phyloP scores from a whole-genome alignment of 2,329 filamentous ascomycete genomes.

The Xylaria hypoxylon region DNA sequence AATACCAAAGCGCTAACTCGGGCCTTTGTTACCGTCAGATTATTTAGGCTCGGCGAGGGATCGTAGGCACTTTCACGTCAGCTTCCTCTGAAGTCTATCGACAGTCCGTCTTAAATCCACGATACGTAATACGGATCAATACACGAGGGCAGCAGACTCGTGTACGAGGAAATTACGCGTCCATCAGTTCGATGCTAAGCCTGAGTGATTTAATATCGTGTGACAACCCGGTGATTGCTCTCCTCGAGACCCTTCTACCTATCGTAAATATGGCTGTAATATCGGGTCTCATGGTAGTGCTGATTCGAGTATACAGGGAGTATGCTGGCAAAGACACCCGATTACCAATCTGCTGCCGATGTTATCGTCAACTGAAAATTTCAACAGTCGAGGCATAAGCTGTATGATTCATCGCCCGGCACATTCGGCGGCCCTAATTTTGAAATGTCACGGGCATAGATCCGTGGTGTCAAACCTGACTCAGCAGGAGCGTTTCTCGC shows the following conservation, averaged over 20 bases:
- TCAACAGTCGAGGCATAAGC: neutral
- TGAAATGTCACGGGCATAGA: neutral
- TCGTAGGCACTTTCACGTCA: neutral
- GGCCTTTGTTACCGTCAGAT: constrained; percentile 7
- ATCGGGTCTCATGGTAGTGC: neutral
- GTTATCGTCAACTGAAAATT: neutral
- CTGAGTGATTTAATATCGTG: neutral
- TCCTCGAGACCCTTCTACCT: neutral
- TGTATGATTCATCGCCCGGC: constrained; percentile 1
- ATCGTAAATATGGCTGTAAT: neutral
- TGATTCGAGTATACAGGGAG: constrained; percentile 3
- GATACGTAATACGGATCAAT: neutral
- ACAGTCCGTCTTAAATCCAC: neutral
- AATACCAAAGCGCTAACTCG: neutral
- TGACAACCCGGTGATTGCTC: neutral
- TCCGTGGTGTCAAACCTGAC: constrained; percentile 23
- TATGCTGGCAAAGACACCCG: neutral
- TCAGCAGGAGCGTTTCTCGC: constrained; percentile 20
- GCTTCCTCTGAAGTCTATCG: neutral
- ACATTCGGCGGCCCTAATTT: constrained; percentile 4
- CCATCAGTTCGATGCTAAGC: neutral
- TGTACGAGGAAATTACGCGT: neutral
- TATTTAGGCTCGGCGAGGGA: neutral
- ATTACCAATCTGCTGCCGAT: neutral
- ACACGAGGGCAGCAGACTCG: neutral